Evolutionary conservation across 2,329 filamentous ascomycete genomes (phyloP), one percentile per base, ranked within the genome.

Genomic region (Pseudocercospora eumusae): DNA sequence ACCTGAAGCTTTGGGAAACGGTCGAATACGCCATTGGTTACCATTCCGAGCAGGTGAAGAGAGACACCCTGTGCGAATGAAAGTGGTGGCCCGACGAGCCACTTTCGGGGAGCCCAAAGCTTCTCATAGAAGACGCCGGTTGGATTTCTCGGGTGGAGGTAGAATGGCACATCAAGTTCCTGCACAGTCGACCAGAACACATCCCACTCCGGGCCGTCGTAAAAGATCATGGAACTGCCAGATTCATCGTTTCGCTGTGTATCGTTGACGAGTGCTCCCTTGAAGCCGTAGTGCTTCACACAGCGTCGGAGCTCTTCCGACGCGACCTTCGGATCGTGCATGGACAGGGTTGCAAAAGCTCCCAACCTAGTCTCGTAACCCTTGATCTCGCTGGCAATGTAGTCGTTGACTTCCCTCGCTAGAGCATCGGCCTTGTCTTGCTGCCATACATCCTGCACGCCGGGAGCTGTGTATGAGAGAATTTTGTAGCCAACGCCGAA

Each of bases 141-240:
- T 1, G 71, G 70, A 49, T 70, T 69, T 53, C 82, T 78, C 0
- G 86, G 86, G 71, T 89, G 86, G 0, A 89, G 77, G 68, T 88
- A 89, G 54, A 89, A 79, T 0, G 86, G 86, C 0, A 88, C 85
- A 60, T 88, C 83, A 0, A 89, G 81, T 47, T 87, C 83, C 1
- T 78, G 79, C 8, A 82, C 79, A 0, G 81, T 82, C 11, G 78
- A 70, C 86, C 86, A 88, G 78, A 89, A 88, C 21, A 81, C 72
- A 66, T 86, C 84, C 79, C 82, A 89, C 63, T 83, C 80, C 0
- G 82, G 78, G 8, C 80, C 76, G 69, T 89, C 87, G 75, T 88
- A 89, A 75, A 88, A 88, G 71, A 88, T 76, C 78, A 86, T 83
- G 23, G 81, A 81, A 60, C 87, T 84, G 40, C 85, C 85, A 61